phyloP scores from a whole-genome alignment of 352 stramenopile species.

The Phytophthora aleatoria region DNA sequence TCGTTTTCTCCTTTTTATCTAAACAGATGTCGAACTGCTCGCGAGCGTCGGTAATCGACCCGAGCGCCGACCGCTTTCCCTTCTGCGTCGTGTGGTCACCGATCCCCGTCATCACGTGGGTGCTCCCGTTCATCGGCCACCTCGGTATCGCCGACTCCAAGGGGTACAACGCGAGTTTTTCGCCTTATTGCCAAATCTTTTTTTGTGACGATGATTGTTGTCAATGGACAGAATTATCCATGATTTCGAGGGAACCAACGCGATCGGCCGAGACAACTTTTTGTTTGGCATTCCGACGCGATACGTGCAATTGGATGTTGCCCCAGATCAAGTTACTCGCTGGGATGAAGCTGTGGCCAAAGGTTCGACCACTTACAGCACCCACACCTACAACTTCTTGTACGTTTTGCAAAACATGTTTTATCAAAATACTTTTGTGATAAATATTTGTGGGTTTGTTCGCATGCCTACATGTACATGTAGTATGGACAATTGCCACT shows the following conservation, averaged over 20 bases:
- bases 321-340: constrained; percentile 45
- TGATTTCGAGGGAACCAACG: constrained; percentile 95
- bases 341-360: constrained; percentile 91
- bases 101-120: constrained; percentile 86
- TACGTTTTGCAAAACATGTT: constrained; percentile 17
- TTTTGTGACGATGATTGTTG: constrained; percentile 12
- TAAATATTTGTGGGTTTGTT: not conserved
- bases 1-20: not conserved
- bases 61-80: constrained; percentile 59
- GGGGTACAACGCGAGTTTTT: constrained; percentile 34
- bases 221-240: constrained; percentile 75
- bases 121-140: constrained; percentile 95
- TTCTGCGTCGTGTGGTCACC: constrained; percentile 93
- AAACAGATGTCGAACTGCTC: constrained; percentile 3
- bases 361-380: constrained; percentile 89
- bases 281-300: constrained; percentile 54
- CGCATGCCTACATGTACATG: constrained; percentile 20
- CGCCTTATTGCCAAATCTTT: not conserved
- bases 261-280: constrained; percentile 86
- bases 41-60: constrained; percentile 21
- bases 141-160: constrained; percentile 92
- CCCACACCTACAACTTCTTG: constrained; percentile 95
- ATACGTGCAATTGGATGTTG: constrained; percentile 78
- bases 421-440: not conserved
- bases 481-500: constrained; percentile 96